A percentile compares a stretch with the other conserved stretches of the same genome.
phyloP scores from a whole-genome alignment of 108 stramenopile genomes.

The Cyclotella kingstonii region DNA sequence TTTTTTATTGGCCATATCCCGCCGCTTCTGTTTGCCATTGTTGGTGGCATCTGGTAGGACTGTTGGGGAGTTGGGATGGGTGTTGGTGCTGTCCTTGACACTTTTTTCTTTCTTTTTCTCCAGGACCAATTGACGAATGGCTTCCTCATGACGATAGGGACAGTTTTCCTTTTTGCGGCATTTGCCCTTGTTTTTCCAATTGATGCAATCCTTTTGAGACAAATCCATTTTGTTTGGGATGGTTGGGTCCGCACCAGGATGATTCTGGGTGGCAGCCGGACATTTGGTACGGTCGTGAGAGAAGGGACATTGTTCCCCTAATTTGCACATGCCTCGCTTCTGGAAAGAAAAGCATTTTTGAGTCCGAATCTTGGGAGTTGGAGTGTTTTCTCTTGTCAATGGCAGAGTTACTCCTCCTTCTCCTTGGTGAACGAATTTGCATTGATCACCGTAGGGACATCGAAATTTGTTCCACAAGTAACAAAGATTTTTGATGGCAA shows the following conservation, averaged over 20 bases:
- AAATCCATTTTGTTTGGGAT: no score
- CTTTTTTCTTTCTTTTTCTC: conserved; percentile 44
- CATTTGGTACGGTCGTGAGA: conserved; percentile 62
- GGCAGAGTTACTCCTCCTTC: conserved; percentile 53
- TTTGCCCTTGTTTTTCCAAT: conserved; percentile 82
- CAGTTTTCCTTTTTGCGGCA: conserved; percentile 70
- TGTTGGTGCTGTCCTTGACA: no score
- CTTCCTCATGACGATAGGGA: conserved; percentile 60
- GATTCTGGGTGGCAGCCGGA: no score
- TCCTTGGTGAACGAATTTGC: conserved; percentile 75
- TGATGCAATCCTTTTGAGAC: conserved; percentile 62
- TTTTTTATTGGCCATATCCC: conserved; percentile 25
- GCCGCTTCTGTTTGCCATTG: background rate
- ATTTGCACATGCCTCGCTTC: conserved; percentile 61
- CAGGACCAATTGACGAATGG: conserved; percentile 41
- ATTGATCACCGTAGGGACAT: conserved; percentile 70
- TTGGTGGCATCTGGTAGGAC: no score
- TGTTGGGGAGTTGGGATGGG: no score
- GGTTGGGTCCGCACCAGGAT: no score
- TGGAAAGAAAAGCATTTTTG: conserved; percentile 72
- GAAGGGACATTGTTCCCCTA: conserved; percentile 69
- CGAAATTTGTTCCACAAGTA: conserved; percentile 61
- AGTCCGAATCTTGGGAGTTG: conserved; percentile 27
- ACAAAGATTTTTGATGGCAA: conserved; percentile 47
- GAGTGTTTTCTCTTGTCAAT: background rate